Percentiles rank a stretch among this genome's conserved stretches.
Conservation (phyloP, 306 rosid species). For the Astragalus membranaceus region DNA sequence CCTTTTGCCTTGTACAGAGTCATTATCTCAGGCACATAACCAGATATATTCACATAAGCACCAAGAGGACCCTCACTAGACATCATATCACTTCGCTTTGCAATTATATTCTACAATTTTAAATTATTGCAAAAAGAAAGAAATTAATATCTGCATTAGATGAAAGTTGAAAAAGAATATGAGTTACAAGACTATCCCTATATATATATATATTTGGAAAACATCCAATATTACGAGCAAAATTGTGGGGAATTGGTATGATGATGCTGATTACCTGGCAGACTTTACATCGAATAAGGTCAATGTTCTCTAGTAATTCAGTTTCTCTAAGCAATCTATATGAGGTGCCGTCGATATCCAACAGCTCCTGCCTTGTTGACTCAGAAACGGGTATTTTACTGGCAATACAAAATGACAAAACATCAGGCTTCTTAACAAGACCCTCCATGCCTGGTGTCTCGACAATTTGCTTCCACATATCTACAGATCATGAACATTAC, state of each 20-base stretch:
- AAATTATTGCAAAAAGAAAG: neutral
- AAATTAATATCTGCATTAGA: conserved; percentile 3
- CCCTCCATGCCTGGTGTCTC: conserved; percentile 76
- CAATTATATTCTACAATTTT: conserved; percentile 62
- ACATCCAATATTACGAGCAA: neutral
- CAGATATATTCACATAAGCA: conserved; percentile 75
- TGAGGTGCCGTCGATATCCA: conserved; percentile 82
- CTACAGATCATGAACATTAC: conserved; percentile 38
- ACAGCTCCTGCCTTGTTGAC: conserved; percentile 90
- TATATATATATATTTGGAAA: neutral
- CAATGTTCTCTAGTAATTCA: conserved; percentile 76
- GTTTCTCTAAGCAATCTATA: conserved; percentile 88
- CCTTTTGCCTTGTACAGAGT: conserved; percentile 70
- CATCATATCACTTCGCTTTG: conserved; percentile 92
- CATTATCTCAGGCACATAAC: conserved; percentile 77
- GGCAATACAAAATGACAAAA: conserved; percentile 78
- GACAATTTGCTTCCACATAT: conserved; percentile 84
- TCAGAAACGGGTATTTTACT: conserved; percentile 94
- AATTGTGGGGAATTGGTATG: neutral
- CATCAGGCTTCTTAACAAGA: conserved; percentile 71
- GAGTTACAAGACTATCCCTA: neutral
- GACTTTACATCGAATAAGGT: conserved; percentile 69
- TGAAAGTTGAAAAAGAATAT: conserved; percentile 1
- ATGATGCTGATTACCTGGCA: conserved; percentile 57
- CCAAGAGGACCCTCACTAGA: conserved; percentile 94